Percentiles rank a stretch among this genome's conserved stretches.
Evolutionary conservation across 2,329 filamentous ascomycete species (phyloP).

Genomic region (Colletotrichum destructivum): DNA sequence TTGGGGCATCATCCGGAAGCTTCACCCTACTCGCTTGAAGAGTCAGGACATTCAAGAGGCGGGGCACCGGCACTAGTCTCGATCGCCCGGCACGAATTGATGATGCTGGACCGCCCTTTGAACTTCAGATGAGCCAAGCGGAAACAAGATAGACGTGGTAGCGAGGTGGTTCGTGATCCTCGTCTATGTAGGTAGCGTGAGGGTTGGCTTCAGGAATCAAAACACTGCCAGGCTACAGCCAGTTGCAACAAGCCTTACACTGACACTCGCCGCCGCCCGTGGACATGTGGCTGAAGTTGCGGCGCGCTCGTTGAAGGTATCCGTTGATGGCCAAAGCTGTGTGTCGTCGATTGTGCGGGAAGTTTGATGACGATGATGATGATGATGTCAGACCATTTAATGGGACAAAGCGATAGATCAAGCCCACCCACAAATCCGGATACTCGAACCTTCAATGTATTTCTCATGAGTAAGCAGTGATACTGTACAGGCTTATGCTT

Average conservation of each 20-base stretch:
- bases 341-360: conserved; percentile 2
- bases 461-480: not conserved
- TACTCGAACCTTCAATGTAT: not conserved
- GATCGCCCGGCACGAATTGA: conserved; percentile 5
- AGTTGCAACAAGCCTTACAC: not conserved
- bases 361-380: conserved; percentile 17
- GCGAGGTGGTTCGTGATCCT: not conserved
- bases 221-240: not conserved
- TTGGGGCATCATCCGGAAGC: not conserved
- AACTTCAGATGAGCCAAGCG: not conserved
- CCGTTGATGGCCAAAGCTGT: not conserved
- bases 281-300: not conserved
- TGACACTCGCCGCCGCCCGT: not conserved
- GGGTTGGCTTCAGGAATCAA: not conserved
- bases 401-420: too few species aligned
- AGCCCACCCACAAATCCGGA: too few species aligned
- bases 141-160: not conserved
- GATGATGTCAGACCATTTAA: too few species aligned
- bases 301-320: not conserved
- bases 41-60: not conserved
- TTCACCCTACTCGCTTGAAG: not conserved
- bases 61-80: not conserved
- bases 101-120: conserved; percentile 1
- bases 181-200: not conserved
- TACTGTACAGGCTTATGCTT: not conserved